Evolutionary conservation across 1,284 basidiomycete species (phyloP).

Genomic region (Moesziomyces sp.): DNA sequence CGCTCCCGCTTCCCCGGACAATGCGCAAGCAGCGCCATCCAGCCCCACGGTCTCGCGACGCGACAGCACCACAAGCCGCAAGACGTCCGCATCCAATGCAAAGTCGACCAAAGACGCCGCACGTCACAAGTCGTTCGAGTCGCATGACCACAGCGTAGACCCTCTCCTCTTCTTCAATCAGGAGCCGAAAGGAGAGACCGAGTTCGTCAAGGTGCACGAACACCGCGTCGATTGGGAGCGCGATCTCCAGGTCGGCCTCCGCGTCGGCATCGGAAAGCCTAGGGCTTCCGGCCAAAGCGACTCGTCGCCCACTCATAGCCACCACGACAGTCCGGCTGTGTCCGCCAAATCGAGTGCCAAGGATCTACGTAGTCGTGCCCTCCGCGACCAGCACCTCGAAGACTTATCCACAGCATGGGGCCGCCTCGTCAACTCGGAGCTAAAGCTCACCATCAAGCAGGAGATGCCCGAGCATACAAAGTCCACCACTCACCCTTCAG

Average conservation of each 20-base stretch:
- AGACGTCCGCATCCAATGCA: slow-evolving; percentile 26
- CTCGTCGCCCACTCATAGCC: slow-evolving; percentile 20
- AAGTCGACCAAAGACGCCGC: slow-evolving; percentile 26
- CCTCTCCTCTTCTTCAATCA: slow-evolving; percentile 43
- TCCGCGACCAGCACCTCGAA: slow-evolving; percentile 30
- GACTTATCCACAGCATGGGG: slow-evolving; percentile 50
- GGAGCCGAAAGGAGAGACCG: slow-evolving; percentile 54
- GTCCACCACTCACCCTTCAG: slow-evolving; percentile 28
- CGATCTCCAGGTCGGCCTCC: slow-evolving; percentile 52
- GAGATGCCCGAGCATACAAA: slow-evolving; percentile 37
- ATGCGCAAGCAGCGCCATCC: slow-evolving; percentile 9
- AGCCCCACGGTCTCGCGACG: slow-evolving; percentile 13
- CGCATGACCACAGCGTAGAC: slow-evolving; percentile 30
- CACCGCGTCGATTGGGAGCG: slow-evolving; percentile 58
- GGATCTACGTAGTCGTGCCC: slow-evolving; percentile 25
- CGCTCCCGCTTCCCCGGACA: not conserved
- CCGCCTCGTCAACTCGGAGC: slow-evolving; percentile 45
- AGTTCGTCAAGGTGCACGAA: slow-evolving; percentile 34
- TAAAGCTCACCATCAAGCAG: slow-evolving; percentile 55
- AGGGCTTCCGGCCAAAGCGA: slow-evolving; percentile 12
- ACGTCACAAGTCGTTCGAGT: slow-evolving; percentile 12
- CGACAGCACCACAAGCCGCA: slow-evolving; percentile 42
- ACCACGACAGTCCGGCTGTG: slow-evolving; percentile 23
- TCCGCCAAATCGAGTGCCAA: slow-evolving; percentile 43
- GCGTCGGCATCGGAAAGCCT: slow-evolving; percentile 57